Base-by-base conservation (phyloP, 305 asterid genomes). In the Stenogyne calaminthoides region DNA sequence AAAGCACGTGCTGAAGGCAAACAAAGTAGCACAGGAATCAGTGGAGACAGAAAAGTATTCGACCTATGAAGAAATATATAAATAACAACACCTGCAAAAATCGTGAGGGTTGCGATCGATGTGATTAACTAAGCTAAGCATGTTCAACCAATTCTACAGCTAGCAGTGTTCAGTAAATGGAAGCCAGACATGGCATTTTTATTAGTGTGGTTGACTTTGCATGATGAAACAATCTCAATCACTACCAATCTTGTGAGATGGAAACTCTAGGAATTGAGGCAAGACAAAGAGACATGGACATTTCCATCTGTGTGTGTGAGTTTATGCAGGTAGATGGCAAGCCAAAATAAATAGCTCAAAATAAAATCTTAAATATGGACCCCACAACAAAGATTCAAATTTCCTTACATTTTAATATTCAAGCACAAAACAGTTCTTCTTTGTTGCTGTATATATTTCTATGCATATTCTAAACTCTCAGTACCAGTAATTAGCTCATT, bases 1-100 rank as follows among this genome's bases (percentile, higher is more conserved):
- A 89, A 91, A 6, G 97, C 94, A 78, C 82, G 86, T 27, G 92
- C 92, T 89, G 85, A 73, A 75, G 66, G 52, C 22, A 16, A 73
- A 25, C 29, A 61, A 59, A 5, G 67, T 59, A 27, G 37, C 27
- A 47, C 52, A 69, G 63, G 60, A 78, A 56, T 58, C 64, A 75
- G 49, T 66, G 78, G 56, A 77, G 47, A 60, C 42, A 80, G 58
- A 80, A 77, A 39, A 79, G 54, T 9, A 55, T 77, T 67, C 60
- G 74, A 78, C 87, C 84, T 47, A 49, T 34, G 36, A 64, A 68
- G n/a, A 77, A 49, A 68, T 46, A 75, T 81, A 81, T 77, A 78
- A 72, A 80, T 61, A 86, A 89, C 88, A 84, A 81, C 87, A 91
- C 89, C 97, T 36, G 42, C 42, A 36, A 36, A 36, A 36, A 36